Evolutionary conservation across 768 basidiomycete genomes (phyloP), one percentile per base, ranked within the genome.

Genomic region (Leccinum boreale): DNA sequence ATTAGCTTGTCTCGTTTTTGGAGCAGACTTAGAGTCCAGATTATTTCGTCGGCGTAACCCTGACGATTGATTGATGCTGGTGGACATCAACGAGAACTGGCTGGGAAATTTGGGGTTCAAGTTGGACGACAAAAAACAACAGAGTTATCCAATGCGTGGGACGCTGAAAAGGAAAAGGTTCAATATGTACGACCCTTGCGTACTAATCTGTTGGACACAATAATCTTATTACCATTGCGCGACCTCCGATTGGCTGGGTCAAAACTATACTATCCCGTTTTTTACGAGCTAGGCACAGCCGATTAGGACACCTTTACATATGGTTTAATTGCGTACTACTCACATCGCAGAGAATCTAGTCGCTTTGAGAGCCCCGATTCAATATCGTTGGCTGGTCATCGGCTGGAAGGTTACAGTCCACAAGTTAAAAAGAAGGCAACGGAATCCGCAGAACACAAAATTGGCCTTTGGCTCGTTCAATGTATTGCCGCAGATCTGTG

Each of bases 31-130:
- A 4, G 50, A 29, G 12, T 48, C 36, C 35, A 42, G 17, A 17
- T 47, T n/a, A 24, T 59, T 55, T 23, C 65, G 64, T 31, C 57
- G 50, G 29, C 55, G 62, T 45, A 65, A 21, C 36, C 48, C 42
- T 11, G 57, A 39, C 39, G n/a, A n/a, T n/a, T 39, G 45, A 28
- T 31, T 7, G 44, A 15, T 8, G n/a, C 39, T 39, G 9, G 39
- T 39, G 9, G 39, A 39, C n/a, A 39, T 39, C 36, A 36, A 17
- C 17, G 35, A 8, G 35, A 36, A 36, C 17, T 39, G 17, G 36
- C 36, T 39, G 17, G 36, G n/a, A 39, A 39, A 8, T 35, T 7
- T 36, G 15, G 17, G 17, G 17, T 31, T 31, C 11, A 5, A 31
- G 31, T 17, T 39, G 36, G 36, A 10, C 17, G n/a, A 39, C 39